Evolutionary conservation across 805 yeast genomes (phyloP).

Genomic region (Blastobotrys mokoenaii): DNA sequence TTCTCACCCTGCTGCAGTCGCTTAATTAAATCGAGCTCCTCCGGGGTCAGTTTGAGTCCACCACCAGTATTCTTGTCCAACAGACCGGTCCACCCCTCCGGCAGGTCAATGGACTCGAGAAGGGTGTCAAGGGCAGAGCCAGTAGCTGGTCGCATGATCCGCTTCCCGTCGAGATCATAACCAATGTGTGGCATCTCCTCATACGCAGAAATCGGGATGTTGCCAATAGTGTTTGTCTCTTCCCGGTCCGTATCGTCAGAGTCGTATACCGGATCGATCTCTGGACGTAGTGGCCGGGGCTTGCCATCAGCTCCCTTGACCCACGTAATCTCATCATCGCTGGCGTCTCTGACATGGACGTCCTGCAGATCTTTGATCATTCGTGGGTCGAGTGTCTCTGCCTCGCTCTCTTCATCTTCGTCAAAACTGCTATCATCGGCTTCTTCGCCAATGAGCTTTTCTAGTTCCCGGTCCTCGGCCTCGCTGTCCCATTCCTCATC

Average conservation of each 20-base stretch:
- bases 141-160: constrained; percentile 98
- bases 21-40: constrained; percentile 81
- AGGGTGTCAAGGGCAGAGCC: constrained; percentile 90
- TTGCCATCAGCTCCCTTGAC: constrained; percentile 56
- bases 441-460: constrained; percentile 21
- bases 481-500: constrained; percentile 15
- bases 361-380: constrained; percentile 47
- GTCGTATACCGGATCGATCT: constrained; percentile 90
- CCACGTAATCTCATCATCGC: constrained; percentile 31
- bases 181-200: constrained; percentile 98
- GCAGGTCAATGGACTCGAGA: constrained; percentile 83
- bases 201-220: constrained; percentile 85
- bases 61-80: constrained; percentile 84
- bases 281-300: constrained; percentile 73
- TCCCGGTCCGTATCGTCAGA: constrained; percentile 83
- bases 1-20: constrained; percentile 79
- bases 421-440: constrained; percentile 14
- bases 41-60: constrained; percentile 70
- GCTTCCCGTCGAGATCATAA: constrained; percentile 91
- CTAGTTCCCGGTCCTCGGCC: constrained; percentile 21
- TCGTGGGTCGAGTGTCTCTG: constrained; percentile 20
- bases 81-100: constrained; percentile 98
- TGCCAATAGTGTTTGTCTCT: constrained; percentile 84
- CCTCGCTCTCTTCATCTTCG: constrained; percentile 17
- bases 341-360: constrained; percentile 44